Base-by-base conservation (phyloP, 352 stramenopile species). In the Phytopythium mirpurense region DNA sequence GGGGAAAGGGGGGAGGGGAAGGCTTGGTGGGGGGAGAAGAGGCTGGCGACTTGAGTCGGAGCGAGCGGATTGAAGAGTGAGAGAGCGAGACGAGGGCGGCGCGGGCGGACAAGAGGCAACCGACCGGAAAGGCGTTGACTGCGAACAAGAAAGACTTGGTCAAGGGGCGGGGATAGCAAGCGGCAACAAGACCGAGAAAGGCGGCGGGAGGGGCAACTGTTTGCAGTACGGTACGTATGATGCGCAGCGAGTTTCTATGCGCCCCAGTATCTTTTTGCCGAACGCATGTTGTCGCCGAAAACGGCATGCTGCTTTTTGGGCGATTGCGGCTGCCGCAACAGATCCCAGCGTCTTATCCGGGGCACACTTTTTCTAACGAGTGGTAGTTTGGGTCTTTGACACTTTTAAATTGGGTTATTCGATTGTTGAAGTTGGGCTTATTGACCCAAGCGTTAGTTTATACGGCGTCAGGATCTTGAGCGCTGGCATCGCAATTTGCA, bases 341-440 rank as follows among this genome's bases (percentile, higher is more conserved):
- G 21, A 41, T 41, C 36, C 36, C 36, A 5, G 36, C 36, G 36
- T 41, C 36, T 43, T 26, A 26, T 43, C 37, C 26, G 7, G n/a
- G n/a, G n/a, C n/a, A n/a, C n/a, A n/a, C n/a, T n/a, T n/a, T n/a
- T n/a, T n/a, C n/a, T n/a, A n/a, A n/a, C n/a, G n/a, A n/a, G n/a
- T n/a, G n/a, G n/a, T n/a, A n/a, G n/a, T n/a, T n/a, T n/a, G n/a
- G n/a, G n/a, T n/a, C n/a, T n/a, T n/a, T n/a, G n/a, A n/a, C n/a
- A n/a, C n/a, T n/a, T n/a, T n/a, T n/a, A n/a, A n/a, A n/a, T n/a
- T 45, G 40, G 40, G 40, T 45, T 45, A 10, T 45, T 45, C 40
- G 40, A 45, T 45, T n/a, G 21, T 45, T 45, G 40, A 45, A 45
- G 40, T 45, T 45, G 40, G 40, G 32, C 6, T 11, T 15, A 9